A percentile compares a stretch with the other conserved stretches of the same genome.
Conservation (phyloP, 1,284 basidiomycete genomes). For the Entoloma clypeatum region DNA sequence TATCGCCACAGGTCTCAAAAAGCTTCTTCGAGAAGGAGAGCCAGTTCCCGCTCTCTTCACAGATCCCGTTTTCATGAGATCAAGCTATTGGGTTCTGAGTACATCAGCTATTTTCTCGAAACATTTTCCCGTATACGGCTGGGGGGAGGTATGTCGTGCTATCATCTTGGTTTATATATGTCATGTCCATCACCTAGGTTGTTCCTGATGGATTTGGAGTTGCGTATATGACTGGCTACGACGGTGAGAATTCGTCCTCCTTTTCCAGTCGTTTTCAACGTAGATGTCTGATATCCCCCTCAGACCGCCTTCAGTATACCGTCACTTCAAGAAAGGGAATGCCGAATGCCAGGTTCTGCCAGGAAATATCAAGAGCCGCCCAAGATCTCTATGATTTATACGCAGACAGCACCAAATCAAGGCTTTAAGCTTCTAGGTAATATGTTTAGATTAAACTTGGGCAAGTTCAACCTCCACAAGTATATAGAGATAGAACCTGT, state of each 20-base stretch:
- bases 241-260: conserved; percentile 47
- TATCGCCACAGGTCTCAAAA: conserved; percentile 57
- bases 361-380: conserved; percentile 65
- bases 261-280: too few relatives aligned
- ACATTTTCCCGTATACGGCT: conserved; percentile 79
- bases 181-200: conserved; percentile 38
- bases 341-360: conserved; percentile 65
- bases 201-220: conserved; percentile 78
- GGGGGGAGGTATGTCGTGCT: conserved; percentile 63
- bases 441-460: not conserved
- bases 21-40: conserved; percentile 59
- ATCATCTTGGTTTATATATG: not conserved
- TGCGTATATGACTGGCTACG: conserved; percentile 73
- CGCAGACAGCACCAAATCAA: conserved; percentile 25
- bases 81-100: conserved; percentile 71
- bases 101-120: conserved; percentile 87
- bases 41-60: conserved; percentile 62
- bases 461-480: not conserved
- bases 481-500: not conserved
- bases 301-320: conserved; percentile 77
- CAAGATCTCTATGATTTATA: conserved; percentile 61
- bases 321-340: conserved; percentile 75
- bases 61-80: conserved; percentile 67
- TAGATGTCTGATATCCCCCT: not conserved
- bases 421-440: conserved; percentile 19